A percentile compares a stretch with the other conserved stretches of the same genome.
These are phyloP conservation scores for Ophiostoma fasciatum DNA, from an alignment of 2,329 filamentous ascomycete genomes.

Conservation along the genomic window DNA sequence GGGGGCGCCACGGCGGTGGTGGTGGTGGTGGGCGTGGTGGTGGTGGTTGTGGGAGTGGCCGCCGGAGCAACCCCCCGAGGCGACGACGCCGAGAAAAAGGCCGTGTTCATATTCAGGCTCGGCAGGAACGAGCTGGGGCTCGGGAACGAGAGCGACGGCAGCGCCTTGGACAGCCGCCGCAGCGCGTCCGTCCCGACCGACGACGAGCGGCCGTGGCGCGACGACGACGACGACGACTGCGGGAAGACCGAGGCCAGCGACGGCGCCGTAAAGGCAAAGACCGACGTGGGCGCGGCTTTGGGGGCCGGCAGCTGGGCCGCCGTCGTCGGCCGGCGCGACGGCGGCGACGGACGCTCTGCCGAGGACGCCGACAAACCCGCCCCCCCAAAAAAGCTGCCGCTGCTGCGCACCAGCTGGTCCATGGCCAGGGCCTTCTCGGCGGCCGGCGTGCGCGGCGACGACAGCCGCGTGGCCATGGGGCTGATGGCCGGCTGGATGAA, in stretches of 20 bases:
- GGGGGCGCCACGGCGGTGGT: constrained; percentile 2
- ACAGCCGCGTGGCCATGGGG: constrained; percentile 38
- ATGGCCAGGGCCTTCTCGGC: constrained; percentile 43
- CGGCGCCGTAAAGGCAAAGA: not conserved
- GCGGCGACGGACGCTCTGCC: not conserved
- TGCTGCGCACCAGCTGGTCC: constrained; percentile 19
- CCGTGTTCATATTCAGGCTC: constrained; percentile 21
- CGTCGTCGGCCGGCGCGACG: not conserved
- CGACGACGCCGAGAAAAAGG: constrained; percentile 22
- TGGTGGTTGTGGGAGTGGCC: constrained; percentile 10
- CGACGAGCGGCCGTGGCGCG: constrained; percentile 31
- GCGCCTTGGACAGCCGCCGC: constrained; percentile 38
- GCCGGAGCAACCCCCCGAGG: too few relatives aligned
- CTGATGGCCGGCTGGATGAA: constrained; percentile 46
- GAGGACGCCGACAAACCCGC: too few relatives aligned
- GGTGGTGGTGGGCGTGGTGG: not conserved
- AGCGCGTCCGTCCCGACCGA: constrained; percentile 43
- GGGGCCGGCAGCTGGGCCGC: not conserved
- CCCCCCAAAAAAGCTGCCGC: constrained; percentile 18
- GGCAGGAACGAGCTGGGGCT: constrained; percentile 21
- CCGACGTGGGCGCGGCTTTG: not conserved
- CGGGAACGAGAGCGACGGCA: constrained; percentile 39
- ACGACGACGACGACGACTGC: not conserved
- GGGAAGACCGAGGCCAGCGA: constrained; percentile 8
- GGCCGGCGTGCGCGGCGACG: constrained; percentile 38